These are phyloP conservation scores for Aureobasidium subglaciale DNA, from an alignment of 2,329 filamentous ascomycete species.

Conservation along the genomic window DNA sequence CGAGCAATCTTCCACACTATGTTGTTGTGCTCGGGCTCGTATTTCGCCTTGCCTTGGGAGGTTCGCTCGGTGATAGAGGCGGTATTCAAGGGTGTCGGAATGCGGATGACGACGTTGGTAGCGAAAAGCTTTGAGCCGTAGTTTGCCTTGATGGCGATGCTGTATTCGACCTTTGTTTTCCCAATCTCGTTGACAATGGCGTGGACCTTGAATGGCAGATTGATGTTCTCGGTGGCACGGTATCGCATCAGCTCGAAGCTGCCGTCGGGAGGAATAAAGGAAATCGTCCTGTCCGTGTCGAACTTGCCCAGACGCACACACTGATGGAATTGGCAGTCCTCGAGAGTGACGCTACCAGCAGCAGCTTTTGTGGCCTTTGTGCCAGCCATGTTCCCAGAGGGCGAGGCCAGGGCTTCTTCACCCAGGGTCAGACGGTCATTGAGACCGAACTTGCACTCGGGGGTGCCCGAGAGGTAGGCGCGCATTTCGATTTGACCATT, in stretches of 20 bases:
- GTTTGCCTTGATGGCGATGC: slow-evolving; percentile 93
- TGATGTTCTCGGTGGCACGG: slow-evolving; percentile 96
- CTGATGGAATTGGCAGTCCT: slow-evolving; percentile 98
- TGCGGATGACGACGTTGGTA: slow-evolving; percentile 88
- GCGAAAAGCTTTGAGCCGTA: slow-evolving; percentile 95
- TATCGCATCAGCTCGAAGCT: slow-evolving; percentile 99
- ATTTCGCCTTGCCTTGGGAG: slow-evolving; percentile 94
- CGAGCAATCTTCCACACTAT: slow-evolving; percentile 98
- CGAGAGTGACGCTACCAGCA: slow-evolving; percentile 87
- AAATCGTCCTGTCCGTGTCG: slow-evolving; percentile 92
- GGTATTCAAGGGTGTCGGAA: slow-evolving; percentile 94
- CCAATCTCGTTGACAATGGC: slow-evolving; percentile 97
- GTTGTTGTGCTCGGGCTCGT: slow-evolving; percentile 95
- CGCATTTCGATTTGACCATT: slow-evolving; percentile 98
- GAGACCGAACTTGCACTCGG: slow-evolving; percentile 97
- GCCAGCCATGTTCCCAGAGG: slow-evolving; percentile 68
- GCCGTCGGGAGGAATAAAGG: slow-evolving; percentile 91
- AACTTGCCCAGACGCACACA: slow-evolving; percentile 97
- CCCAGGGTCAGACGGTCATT: slow-evolving; percentile 95
- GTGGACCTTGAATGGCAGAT: slow-evolving; percentile 96
- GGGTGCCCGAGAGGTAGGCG: slow-evolving; percentile 90
- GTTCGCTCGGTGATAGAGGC: slow-evolving; percentile 88
- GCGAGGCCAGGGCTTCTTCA: slow-evolving; percentile 49
- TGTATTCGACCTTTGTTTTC: slow-evolving; percentile 97
- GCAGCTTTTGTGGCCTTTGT: slow-evolving; percentile 92